phyloP scores from a whole-genome alignment of 345 rosid species.

The Euphorbia lathyris region DNA sequence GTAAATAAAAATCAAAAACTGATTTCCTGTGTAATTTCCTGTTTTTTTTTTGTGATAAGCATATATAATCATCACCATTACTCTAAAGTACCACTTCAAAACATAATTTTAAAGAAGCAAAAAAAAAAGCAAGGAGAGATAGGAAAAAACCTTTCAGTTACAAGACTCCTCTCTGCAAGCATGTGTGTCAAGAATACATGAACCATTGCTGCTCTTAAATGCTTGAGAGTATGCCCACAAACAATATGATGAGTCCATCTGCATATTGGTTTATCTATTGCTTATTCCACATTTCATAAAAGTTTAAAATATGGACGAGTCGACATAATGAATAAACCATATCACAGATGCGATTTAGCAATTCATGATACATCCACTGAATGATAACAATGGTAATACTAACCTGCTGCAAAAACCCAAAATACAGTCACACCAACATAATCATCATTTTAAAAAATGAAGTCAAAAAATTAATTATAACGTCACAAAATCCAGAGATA shows the following conservation, averaged over 20 bases:
- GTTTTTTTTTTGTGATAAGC: background rate
- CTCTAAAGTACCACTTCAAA: background rate
- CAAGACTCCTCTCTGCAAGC: constrained; percentile 77
- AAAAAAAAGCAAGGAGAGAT: background rate
- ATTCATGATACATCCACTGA: background rate
- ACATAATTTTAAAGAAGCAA: background rate
- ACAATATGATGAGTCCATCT: constrained; percentile 72
- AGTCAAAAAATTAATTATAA: too few species aligned
- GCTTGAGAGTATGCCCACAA: constrained; percentile 92
- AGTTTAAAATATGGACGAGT: constrained; percentile 64
- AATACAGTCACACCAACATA: too few species aligned
- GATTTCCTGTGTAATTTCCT: too few species aligned
- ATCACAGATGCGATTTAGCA: background rate
- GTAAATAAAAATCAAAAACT: too few species aligned
- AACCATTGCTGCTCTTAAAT: constrained; percentile 92
- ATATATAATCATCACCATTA: background rate
- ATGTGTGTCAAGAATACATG: constrained; percentile 81
- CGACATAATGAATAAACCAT: constrained; percentile 13
- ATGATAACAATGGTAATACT: constrained; percentile 11
- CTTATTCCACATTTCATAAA: constrained; percentile 87
- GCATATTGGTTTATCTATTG: constrained; percentile 73
- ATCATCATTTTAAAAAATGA: too few species aligned
- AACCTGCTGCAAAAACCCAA: constrained; percentile 99
- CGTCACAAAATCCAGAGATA: too few species aligned
- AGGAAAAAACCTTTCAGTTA: constrained; percentile 51